Evolutionary conservation across 495 filamentous ascomycete species (phyloP), one percentile per base, ranked within the genome.

Genomic region (Daldinia caldariorum): DNA sequence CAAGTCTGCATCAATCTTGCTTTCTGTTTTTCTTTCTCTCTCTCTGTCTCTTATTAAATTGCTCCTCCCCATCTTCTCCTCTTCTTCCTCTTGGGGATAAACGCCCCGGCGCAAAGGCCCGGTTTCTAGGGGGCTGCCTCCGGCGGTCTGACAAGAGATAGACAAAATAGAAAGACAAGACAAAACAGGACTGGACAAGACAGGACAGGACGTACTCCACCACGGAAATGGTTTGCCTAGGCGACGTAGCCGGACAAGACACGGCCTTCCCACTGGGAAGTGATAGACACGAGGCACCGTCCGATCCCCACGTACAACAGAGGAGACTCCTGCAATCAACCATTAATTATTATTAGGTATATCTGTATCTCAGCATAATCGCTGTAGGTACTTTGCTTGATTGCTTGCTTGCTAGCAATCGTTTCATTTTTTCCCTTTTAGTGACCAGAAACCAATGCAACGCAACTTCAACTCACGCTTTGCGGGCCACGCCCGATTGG

Each of bases 241-340:
- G 69, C 47, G 67, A 76, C 50, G 82, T 83, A 60, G 85, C 85
- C 45, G 83, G 79, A 38, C 77, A 79, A 60, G 86, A 81, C 41
- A 81, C 70, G 61, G 80, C 75, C 18, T 74, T 76, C 51, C 74
- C 70, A 38, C 77, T 74, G 7, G 71, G 69, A 56, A 76, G 76
- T 41, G 81, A 83, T 26, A 88, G 72, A 54, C 79, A 82, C 22
- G 79, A 79, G 14, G 88, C 89, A 37, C 90, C 90, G 41, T 83
- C 77, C 54, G 83, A 76, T 54, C 90, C 89, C 90, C 90, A 92
- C 61, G 90, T 91, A 77, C 90, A 92, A 59, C 83, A 82, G 49
- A 89, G 78, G 22, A 89, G 75, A 26, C 83, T 81, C 45, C 89
- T 91, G 61, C 56, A 62, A 67, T 61, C 60, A 49, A 35, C 34